phyloP scores from a whole-genome alignment of 2,329 filamentous ascomycete species.

The Fusarium denticulatum region DNA sequence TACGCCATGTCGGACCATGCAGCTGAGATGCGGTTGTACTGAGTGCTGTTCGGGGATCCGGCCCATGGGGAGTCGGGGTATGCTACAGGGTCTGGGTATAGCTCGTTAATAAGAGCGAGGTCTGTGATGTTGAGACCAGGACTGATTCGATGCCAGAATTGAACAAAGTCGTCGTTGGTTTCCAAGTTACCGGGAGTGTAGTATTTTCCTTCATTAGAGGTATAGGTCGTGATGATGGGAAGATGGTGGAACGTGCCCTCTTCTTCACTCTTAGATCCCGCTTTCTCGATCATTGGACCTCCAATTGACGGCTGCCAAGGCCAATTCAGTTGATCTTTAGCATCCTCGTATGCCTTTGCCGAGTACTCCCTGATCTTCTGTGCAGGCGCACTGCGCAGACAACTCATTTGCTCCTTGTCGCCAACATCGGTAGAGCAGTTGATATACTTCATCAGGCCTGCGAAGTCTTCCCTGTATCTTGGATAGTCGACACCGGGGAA shows the following conservation, averaged over 20 bases:
- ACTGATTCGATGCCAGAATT: conserved; percentile 5
- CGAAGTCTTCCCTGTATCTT: conserved; percentile 1
- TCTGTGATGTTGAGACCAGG: conserved; percentile 5
- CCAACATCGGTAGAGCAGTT: not conserved
- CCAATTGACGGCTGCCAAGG: conserved; percentile 13
- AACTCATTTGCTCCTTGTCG: not conserved
- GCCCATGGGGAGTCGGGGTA: conserved; percentile 6
- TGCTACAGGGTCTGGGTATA: not conserved
- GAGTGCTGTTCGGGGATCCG: not conserved
- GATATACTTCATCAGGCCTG: not conserved
- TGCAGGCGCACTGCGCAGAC: not conserved
- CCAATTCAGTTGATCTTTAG: conserved; percentile 9
- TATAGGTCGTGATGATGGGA: not conserved
- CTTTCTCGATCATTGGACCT: not conserved
- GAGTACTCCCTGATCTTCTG: conserved; percentile 1
- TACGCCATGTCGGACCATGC: conserved; percentile 17
- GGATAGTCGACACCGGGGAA: conserved; percentile 1
- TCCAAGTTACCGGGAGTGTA: not conserved
- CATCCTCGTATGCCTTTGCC: not conserved
- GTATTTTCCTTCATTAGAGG: conserved; percentile 6
- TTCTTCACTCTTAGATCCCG: not conserved
- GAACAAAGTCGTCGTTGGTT: conserved; percentile 14
- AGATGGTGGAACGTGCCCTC: not conserved
- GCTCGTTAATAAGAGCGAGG: not conserved
- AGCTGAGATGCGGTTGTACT: conserved; percentile 14